Evolutionary conservation across 2,329 filamentous ascomycete species (phyloP).

Genomic region (Fusarium sp.): DNA sequence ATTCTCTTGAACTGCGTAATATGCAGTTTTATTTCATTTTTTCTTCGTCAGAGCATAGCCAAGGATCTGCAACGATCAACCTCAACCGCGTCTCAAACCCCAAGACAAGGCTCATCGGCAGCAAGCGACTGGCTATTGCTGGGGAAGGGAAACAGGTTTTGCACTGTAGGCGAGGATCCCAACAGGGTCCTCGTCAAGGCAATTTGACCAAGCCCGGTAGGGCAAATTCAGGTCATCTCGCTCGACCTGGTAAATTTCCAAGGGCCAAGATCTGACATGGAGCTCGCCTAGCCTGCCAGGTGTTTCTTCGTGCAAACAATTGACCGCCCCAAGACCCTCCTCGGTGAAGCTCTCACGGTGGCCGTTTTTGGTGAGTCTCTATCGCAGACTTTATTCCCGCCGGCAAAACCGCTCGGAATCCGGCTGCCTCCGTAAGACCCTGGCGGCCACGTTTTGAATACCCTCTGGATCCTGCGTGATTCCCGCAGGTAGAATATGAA

Average conservation of each 20-base stretch:
- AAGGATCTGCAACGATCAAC: slow-evolving; percentile 3
- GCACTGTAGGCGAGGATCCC: neutral
- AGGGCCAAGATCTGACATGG: neutral
- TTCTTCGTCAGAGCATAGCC: neutral
- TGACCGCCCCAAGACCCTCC: neutral
- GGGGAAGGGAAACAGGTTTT: neutral
- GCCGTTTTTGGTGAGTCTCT: neutral
- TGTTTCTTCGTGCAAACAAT: neutral
- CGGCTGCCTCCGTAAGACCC: slow-evolving; percentile 1
- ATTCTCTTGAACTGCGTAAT: neutral
- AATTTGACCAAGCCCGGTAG: neutral
- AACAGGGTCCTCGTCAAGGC: neutral
- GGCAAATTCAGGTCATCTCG: neutral
- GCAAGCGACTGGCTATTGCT: neutral
- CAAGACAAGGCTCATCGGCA: neutral
- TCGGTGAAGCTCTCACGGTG: slow-evolving; percentile 3
- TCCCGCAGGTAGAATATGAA: slow-evolving; percentile 1
- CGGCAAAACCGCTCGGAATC: neutral
- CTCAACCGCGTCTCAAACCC: neutral
- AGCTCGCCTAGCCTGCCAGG: neutral
- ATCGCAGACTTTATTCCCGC: neutral
- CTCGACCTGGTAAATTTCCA: neutral
- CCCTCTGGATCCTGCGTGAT: neutral
- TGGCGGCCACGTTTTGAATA: neutral
- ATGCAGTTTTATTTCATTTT: neutral